Conservation (phyloP, 2,329 filamentous ascomycete species). For the Rosellinia necatrix region DNA sequence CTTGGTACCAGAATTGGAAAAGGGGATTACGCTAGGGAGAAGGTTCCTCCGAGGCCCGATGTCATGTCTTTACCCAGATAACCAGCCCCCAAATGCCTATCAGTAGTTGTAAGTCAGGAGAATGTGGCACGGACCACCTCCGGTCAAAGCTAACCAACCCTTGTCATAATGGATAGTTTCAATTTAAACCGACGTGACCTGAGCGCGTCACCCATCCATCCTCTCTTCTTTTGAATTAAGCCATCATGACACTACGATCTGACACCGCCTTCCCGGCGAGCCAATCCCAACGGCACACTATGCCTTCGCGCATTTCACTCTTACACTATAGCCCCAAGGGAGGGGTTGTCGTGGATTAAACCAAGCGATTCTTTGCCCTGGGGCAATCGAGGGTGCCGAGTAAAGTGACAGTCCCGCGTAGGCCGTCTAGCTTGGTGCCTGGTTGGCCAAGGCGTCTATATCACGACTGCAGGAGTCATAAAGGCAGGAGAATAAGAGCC, state of each 20-base stretch:
- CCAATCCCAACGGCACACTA: slow-evolving; percentile 26
- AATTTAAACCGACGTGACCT: slow-evolving; percentile 26
- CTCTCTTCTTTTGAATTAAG: slow-evolving; percentile 25
- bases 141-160: background rate
- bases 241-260: slow-evolving; percentile 32
- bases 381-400: slow-evolving; percentile 28
- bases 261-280: slow-evolving; percentile 28
- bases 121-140: slow-evolving; percentile 7
- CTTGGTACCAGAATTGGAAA: slow-evolving; percentile 8
- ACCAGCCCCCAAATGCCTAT: background rate
- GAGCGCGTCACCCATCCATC: slow-evolving; percentile 22
- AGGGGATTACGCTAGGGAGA: slow-evolving; percentile 5
- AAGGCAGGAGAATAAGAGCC: background rate
- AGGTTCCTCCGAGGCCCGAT: slow-evolving; percentile 18
- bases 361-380: slow-evolving; percentile 32
- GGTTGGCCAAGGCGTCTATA: slow-evolving; percentile 19
- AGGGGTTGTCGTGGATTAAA: slow-evolving; percentile 53
- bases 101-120: background rate
- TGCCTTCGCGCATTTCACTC: slow-evolving; percentile 28
- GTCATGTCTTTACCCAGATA: too few relatives aligned
- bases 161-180: slow-evolving; percentile 15
- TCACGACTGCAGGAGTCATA: background rate
- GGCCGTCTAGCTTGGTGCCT: slow-evolving; percentile 19
- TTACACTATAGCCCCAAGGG: slow-evolving; percentile 54
- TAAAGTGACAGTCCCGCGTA: slow-evolving; percentile 18